These are phyloP conservation scores for Phytophthora podocarpi DNA, from an alignment of 352 stramenopile species.

Conservation along the genomic window DNA sequence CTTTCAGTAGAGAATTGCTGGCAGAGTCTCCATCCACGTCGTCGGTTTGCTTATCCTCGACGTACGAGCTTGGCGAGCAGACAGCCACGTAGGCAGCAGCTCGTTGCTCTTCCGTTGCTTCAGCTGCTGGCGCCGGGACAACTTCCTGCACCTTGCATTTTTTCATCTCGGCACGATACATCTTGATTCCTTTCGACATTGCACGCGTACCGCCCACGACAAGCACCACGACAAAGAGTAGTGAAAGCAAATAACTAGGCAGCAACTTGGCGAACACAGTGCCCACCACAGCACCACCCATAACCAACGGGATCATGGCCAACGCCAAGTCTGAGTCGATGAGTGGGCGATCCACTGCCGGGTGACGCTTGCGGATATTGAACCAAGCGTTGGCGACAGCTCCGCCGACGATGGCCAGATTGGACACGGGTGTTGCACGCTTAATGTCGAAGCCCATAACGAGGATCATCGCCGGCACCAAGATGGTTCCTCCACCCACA, in stretches of 20 bases:
- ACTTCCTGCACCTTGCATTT: slow-evolving; percentile 28
- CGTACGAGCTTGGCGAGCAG: slow-evolving; percentile 13
- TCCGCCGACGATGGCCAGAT: slow-evolving; percentile 59
- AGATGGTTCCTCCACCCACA: slow-evolving; percentile 51
- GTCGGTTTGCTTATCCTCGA: slow-evolving; percentile 1
- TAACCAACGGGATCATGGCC: slow-evolving; percentile 60
- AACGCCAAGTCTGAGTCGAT: slow-evolving; percentile 57
- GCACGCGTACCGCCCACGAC: slow-evolving; percentile 32
- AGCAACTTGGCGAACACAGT: slow-evolving; percentile 58
- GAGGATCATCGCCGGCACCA: slow-evolving; percentile 52
- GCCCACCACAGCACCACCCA: slow-evolving; percentile 58
- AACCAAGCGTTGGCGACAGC: slow-evolving; percentile 61
- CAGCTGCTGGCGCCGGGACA: not conserved
- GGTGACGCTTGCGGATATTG: slow-evolving; percentile 59
- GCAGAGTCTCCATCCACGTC: not conserved
- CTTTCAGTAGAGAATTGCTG: slow-evolving; percentile 23
- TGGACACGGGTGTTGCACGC: slow-evolving; percentile 52
- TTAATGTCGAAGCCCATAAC: slow-evolving; percentile 69
- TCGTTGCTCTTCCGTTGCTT: slow-evolving; percentile 1
- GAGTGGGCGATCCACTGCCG: slow-evolving; percentile 51
- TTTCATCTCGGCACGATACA: slow-evolving; percentile 36
- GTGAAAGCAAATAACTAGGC: slow-evolving; percentile 58
- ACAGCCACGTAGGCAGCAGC: slow-evolving; percentile 8
- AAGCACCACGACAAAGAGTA: slow-evolving; percentile 56
- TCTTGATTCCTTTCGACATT: slow-evolving; percentile 30